Percentiles rank a stretch among this genome's conserved stretches.
Evolutionary conservation across 139 green algal species (phyloP).

Genomic region (Chlamydomonas eustigma): DNA sequence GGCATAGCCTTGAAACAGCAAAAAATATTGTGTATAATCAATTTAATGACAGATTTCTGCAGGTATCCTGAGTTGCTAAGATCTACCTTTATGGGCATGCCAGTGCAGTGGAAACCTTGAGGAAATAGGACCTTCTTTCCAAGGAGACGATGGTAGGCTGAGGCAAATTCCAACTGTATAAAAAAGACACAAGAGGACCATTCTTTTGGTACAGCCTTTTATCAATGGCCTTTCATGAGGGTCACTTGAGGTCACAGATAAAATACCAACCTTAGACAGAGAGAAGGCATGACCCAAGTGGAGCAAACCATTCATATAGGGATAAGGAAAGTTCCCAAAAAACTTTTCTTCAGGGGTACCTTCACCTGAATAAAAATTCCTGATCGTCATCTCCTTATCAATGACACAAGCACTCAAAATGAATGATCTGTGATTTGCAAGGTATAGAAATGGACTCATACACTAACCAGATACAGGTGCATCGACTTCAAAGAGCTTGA

Average conservation of each 20-base stretch:
- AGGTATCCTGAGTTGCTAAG: too few relatives aligned
- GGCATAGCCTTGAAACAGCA: too few relatives aligned
- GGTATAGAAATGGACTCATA: not conserved
- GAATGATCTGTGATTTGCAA: too few relatives aligned
- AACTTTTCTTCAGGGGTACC: constrained; percentile 72
- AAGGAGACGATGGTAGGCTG: constrained; percentile 87
- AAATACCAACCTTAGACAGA: constrained; percentile 79
- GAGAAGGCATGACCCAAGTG: constrained; percentile 98
- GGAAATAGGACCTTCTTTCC: constrained; percentile 92
- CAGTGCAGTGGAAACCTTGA: constrained; percentile 98
- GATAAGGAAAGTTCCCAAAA: constrained; percentile 98
- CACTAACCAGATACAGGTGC: constrained; percentile 48
- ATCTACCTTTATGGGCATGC: constrained; percentile 98
- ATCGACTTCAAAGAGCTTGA: constrained; percentile 82
- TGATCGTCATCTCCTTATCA: too few relatives aligned
- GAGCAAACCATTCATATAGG: constrained; percentile 99
- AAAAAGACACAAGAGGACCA: too few relatives aligned
- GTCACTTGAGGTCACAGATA: not conserved
- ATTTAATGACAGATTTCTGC: too few relatives aligned
- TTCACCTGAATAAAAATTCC: too few relatives aligned
- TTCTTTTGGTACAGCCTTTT: too few relatives aligned
- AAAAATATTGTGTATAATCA: too few relatives aligned
- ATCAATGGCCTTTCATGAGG: not conserved
- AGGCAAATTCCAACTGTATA: constrained; percentile 94
- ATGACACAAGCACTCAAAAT: too few relatives aligned